Percentiles rank a stretch among this genome's conserved stretches.
phyloP scores from a whole-genome alignment of 2,329 filamentous ascomycete genomes.

The Hymenoscyphus fraxineus region DNA sequence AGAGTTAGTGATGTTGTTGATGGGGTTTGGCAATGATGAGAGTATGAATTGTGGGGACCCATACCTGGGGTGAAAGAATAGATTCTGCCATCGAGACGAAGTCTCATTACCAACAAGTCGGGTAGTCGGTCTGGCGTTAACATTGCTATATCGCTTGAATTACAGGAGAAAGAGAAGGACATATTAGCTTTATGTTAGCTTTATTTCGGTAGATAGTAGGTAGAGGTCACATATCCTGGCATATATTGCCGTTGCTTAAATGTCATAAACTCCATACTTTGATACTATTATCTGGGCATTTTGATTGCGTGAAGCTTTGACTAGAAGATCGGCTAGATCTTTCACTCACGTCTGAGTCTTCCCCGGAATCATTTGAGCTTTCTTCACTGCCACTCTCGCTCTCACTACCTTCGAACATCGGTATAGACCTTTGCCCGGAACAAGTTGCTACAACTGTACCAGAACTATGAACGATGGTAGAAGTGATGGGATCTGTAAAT shows the following conservation, averaged over 20 bases:
- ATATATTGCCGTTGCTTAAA: conserved; percentile 16
- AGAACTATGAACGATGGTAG: conserved; percentile 32
- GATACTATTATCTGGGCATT: conserved; percentile 41
- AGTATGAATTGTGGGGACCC: not conserved
- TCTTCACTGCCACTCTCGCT: conserved; percentile 17
- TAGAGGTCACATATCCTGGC: conserved; percentile 13
- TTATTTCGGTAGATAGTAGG: conserved; percentile 8
- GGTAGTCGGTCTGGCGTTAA: not conserved
- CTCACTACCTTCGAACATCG: conserved; percentile 7
- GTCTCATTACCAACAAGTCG: not conserved
- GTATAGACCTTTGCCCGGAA: conserved; percentile 31
- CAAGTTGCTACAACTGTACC: conserved; percentile 35
- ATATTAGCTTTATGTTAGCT: conserved; percentile 13
- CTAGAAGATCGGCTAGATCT: not conserved
- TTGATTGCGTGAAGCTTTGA: not conserved
- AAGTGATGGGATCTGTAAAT: conserved; percentile 28
- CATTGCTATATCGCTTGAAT: conserved; percentile 6
- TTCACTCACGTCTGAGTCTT: conserved; percentile 7
- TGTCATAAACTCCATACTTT: conserved; percentile 44
- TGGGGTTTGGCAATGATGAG: conserved; percentile 31
- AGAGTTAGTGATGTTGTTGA: conserved; percentile 51
- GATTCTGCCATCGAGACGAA: not conserved
- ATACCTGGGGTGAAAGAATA: not conserved
- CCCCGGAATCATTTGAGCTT: conserved; percentile 11
- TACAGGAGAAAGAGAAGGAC: not conserved